Percentiles rank a stretch among this genome's conserved stretches.
These are phyloP conservation scores for Asterella californica DNA, from an alignment of 225 moss, liverwort and hornwort genomes.

Conservation along the genomic window DNA sequence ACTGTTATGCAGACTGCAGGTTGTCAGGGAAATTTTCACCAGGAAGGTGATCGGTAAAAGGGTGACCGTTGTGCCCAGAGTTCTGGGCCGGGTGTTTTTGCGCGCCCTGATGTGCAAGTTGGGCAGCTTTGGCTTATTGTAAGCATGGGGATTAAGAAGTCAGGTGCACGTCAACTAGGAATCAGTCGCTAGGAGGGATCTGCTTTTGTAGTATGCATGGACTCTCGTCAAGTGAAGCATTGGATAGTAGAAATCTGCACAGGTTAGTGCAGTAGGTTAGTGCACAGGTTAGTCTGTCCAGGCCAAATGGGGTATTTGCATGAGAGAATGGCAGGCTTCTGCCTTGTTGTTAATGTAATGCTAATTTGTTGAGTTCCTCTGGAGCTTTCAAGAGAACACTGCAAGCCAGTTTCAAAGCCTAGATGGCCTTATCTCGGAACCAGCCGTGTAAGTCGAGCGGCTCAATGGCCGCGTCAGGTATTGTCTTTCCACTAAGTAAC, in stretches of 20 bases:
- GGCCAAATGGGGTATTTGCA: conserved; percentile 29
- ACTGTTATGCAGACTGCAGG: conserved; percentile 24
- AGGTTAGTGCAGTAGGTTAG: conserved; percentile 13
- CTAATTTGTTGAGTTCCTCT: conserved; percentile 49
- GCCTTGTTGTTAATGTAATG: conserved; percentile 45
- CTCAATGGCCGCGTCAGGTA: too few species aligned
- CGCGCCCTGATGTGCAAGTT: conserved; percentile 30
- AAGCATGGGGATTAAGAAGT: conserved; percentile 16
- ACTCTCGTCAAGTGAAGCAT: conserved; percentile 35
- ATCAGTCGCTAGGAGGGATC: conserved; percentile 35
- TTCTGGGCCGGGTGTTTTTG: conserved; percentile 31
- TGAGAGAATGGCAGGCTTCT: conserved; percentile 31
- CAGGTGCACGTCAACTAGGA: conserved; percentile 40
- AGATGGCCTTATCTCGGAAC: not conserved
- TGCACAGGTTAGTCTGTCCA: conserved; percentile 25
- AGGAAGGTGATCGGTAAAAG: conserved; percentile 17
- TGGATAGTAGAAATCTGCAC: conserved; percentile 25
- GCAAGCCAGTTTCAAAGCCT: conserved; percentile 26
- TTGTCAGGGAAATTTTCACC: conserved; percentile 22
- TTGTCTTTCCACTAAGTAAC: too few species aligned
- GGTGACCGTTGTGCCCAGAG: conserved; percentile 27
- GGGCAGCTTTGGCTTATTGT: conserved; percentile 19
- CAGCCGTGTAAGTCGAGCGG: too few species aligned
- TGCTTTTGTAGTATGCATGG: conserved; percentile 49
- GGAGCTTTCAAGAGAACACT: conserved; percentile 41